Evolutionary conservation across 164 flowering plant genomes (phyloP).

Genomic region (Aristolochia californica): DNA sequence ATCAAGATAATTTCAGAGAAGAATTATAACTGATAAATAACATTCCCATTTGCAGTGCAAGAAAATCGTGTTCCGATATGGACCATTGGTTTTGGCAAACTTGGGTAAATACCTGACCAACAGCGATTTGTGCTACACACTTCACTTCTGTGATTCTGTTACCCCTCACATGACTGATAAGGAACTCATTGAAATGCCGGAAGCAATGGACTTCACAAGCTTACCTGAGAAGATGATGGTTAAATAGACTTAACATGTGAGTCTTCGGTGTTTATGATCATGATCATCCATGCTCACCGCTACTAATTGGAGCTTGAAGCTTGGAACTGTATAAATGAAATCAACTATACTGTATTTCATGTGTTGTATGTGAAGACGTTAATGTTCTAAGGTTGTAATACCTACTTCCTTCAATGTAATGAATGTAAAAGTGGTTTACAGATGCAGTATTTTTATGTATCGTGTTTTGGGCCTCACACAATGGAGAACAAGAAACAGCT

Average conservation of each 20-base stretch:
- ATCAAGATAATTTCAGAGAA: neutral
- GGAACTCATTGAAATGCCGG: neutral
- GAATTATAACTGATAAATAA: neutral
- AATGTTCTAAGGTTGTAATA: too few relatives aligned
- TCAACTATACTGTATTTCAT: too few relatives aligned
- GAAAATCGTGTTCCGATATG: conserved; percentile 15
- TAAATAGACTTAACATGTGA: too few relatives aligned
- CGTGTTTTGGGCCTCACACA: conserved; percentile 27
- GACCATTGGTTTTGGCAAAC: conserved; percentile 13
- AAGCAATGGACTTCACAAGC: neutral
- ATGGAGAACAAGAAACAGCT: conserved; percentile 11
- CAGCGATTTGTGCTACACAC: conserved; percentile 12
- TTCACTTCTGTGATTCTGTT: conserved; percentile 10
- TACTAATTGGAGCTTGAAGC: too few relatives aligned
- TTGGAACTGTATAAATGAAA: too few relatives aligned
- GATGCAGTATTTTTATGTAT: too few relatives aligned
- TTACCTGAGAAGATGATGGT: neutral
- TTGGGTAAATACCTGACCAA: conserved; percentile 8
- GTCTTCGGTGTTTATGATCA: too few relatives aligned
- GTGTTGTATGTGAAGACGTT: too few relatives aligned
- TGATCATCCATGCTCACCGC: too few relatives aligned
- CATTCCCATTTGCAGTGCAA: conserved; percentile 14
- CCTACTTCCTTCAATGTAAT: too few relatives aligned
- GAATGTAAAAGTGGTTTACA: too few relatives aligned
- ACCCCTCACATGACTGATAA: neutral